phyloP scores from a whole-genome alignment of 257 asterid species.

The Penstemon eatonii region DNA sequence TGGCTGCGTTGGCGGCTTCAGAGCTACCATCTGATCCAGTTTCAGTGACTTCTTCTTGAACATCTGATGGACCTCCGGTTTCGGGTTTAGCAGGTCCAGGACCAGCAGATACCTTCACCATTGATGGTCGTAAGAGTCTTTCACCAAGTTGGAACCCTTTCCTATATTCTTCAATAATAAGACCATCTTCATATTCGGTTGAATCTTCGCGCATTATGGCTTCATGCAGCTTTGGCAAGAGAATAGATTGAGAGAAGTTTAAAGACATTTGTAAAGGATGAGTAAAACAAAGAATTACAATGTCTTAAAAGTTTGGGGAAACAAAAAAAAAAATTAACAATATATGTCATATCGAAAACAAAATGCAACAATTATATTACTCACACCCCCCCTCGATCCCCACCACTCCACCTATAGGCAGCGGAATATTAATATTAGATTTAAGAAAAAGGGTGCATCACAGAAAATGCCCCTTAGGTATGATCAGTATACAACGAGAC shows the following conservation, averaged over 20 bases:
- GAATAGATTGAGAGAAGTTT: slow-evolving; percentile 12
- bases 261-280: not conserved
- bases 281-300: slow-evolving; percentile 11
- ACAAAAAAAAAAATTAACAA: not conserved
- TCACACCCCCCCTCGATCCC: too few relatives aligned
- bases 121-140: slow-evolving; percentile 82
- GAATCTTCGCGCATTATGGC: slow-evolving; percentile 95
- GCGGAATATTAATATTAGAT: too few relatives aligned
- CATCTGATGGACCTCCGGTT: slow-evolving; percentile 36
- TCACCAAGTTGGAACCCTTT: slow-evolving; percentile 77
- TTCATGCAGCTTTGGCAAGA: slow-evolving; percentile 66
- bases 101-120: slow-evolving; percentile 93
- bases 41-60: slow-evolving; percentile 32
- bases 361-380: too few relatives aligned
- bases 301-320: not conserved
- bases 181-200: slow-evolving; percentile 63
- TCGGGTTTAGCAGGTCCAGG: slow-evolving; percentile 75
- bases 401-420: too few relatives aligned
- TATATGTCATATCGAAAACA: not conserved
- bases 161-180: slow-evolving; percentile 68
- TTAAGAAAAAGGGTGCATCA: too few relatives aligned
- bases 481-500: too few relatives aligned
- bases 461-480: too few relatives aligned
- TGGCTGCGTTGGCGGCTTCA: slow-evolving; percentile 36
- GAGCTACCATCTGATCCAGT: slow-evolving; percentile 35